Base-by-base conservation (phyloP, 108 stramenopile species). In the Pelagomonas calceolata region DNA sequence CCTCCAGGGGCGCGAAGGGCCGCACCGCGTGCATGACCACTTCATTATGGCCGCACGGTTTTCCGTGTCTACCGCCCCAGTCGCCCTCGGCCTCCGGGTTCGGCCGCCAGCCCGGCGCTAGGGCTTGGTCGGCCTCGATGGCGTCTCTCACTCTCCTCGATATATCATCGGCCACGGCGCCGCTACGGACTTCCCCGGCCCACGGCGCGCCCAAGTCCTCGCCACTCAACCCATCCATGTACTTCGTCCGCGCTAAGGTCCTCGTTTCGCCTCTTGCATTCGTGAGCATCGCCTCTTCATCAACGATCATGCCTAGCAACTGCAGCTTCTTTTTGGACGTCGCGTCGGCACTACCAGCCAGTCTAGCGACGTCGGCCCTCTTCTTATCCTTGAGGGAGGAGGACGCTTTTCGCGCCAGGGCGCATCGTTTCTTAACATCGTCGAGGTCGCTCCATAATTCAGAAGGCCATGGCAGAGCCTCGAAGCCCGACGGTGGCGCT, bases 1-100 rank as follows among this genome's bases (percentile, higher is more conserved):
- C 79, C 70, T 75, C 77, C 69, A 79, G 35, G 31, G 79, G 79
- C 14, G 69, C 68, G 32, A 79, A 79, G 37, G 79, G 79, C 37
- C 79, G 73, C 70, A 79, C 31, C 37, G 71, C 39, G 34, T 79
- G 79, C 73, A 79, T 74, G 21, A 77, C 79, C 30, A 79, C 79
- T 70, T 79, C 79, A 51, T 79, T 79, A 74, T 79, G 79, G 34
- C 66, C 79, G 63, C 79, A 79, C 34, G 74, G 51, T 37, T 79
- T 79, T 5, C 79, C 79, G 64, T 63, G 78, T 30, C 30, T 34
- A 30, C 79, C 79, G 60, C 79, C 79, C 79, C 79, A 79, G 9
- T 37, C 33, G 73, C 78, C 79, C 0, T 65, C 63, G 34, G 74
- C 63, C 36, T 74, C 68, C 37, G 79, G 79, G 32, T 79, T 79